phyloP scores from a whole-genome alignment of 2,329 filamentous ascomycete species.

The Clonostachys solani region DNA sequence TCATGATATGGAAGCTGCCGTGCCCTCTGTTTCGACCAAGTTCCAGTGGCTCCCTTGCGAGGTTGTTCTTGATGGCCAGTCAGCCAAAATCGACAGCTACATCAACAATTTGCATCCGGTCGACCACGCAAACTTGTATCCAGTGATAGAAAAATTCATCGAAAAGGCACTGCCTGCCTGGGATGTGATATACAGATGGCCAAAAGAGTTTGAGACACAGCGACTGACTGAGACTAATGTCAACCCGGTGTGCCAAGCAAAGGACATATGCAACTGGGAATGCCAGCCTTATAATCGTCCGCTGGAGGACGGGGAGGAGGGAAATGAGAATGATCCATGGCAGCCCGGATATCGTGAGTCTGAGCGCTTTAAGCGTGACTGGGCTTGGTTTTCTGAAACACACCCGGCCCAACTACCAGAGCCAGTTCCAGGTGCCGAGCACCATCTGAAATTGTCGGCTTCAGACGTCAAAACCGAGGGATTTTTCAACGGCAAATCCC shows the following conservation, averaged over 20 bases:
- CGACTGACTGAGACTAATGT: conserved; percentile 13
- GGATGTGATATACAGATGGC: conserved; percentile 31
- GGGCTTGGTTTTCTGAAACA: conserved; percentile 17
- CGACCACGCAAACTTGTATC: conserved; percentile 29
- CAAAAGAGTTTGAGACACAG: conserved; percentile 13
- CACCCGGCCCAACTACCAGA: conserved; percentile 14
- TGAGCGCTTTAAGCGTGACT: conserved; percentile 12
- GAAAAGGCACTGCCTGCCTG: conserved; percentile 36
- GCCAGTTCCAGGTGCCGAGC: conserved; percentile 1
- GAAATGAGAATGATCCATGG: conserved; percentile 8
- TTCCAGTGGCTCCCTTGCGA: conserved; percentile 48
- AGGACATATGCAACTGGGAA: conserved; percentile 1
- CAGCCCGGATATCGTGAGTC: conserved; percentile 8
- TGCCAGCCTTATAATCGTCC: conserved; percentile 14
- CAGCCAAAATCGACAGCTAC: conserved; percentile 39
- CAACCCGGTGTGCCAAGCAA: conserved; percentile 8
- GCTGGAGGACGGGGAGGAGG: conserved; percentile 14
- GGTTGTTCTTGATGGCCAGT: conserved; percentile 30
- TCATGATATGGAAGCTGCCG: neutral
- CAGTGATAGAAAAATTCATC: conserved; percentile 34
- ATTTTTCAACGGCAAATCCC: conserved; percentile 20
- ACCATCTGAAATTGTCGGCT: conserved; percentile 5
- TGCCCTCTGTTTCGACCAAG: conserved; percentile 10
- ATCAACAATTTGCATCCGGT: conserved; percentile 49
- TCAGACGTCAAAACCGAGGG: conserved; percentile 15